Percentiles rank a stretch among this genome's conserved stretches.
Conservation (phyloP, 352 stramenopile species). For the Plasmopara halstedii region DNA sequence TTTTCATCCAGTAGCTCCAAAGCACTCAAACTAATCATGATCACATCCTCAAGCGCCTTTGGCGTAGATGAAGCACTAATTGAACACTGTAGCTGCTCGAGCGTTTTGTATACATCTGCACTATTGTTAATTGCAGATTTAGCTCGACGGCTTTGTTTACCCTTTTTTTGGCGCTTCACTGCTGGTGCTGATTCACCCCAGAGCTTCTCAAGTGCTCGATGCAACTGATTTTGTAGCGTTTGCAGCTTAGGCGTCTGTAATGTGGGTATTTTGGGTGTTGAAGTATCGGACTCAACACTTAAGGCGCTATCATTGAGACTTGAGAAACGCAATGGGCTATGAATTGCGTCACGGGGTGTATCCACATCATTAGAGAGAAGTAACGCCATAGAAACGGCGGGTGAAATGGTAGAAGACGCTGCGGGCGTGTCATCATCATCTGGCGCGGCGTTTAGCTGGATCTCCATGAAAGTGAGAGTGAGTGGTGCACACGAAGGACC, state of each 20-base stretch:
- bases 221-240: slow-evolving; percentile 33
- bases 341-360: slow-evolving; percentile 7
- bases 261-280: slow-evolving; percentile 5
- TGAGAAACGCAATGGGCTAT: slow-evolving; percentile 26
- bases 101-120: slow-evolving; percentile 28
- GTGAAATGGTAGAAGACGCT: neutral
- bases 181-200: slow-evolving; percentile 21
- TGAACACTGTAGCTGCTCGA: slow-evolving; percentile 32
- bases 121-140: slow-evolving; percentile 7
- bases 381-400: slow-evolving; percentile 24
- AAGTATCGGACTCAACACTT: neutral
- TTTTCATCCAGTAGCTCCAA: slow-evolving; percentile 33
- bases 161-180: slow-evolving; percentile 60
- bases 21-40: slow-evolving; percentile 37
- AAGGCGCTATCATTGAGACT: slow-evolving; percentile 40
- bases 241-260: slow-evolving; percentile 33
- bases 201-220: slow-evolving; percentile 29
- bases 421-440: neutral
- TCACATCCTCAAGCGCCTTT: slow-evolving; percentile 28
- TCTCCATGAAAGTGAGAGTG: neutral
- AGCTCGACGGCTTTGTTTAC: slow-evolving; percentile 31
- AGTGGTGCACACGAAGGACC: neutral
- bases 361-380: slow-evolving; percentile 32
- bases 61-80: slow-evolving; percentile 28
- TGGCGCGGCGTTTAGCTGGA: neutral